Evolutionary conservation across 2,329 filamentous ascomycete genomes (phyloP).

Genomic region (Aspergillus alliaceus): DNA sequence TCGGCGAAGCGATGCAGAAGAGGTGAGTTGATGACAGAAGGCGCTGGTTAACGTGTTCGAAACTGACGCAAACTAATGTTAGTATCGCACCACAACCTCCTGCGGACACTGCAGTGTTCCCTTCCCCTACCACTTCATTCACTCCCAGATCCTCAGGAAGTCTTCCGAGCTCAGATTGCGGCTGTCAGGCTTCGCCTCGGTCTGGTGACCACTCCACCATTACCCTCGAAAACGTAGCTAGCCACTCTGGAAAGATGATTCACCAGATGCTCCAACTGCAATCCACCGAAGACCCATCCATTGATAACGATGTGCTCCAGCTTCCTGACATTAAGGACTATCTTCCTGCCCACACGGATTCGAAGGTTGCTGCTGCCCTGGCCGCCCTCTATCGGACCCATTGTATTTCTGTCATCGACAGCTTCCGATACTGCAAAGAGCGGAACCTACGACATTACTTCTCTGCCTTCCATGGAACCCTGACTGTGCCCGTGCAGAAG

Average conservation of each 20-base stretch:
- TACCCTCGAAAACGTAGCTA: constrained; percentile 38
- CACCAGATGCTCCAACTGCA: constrained; percentile 43
- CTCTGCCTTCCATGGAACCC: constrained; percentile 90
- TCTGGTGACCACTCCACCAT: constrained; percentile 31
- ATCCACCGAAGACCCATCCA: constrained; percentile 31
- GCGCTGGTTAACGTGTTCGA: neutral
- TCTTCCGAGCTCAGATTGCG: constrained; percentile 23
- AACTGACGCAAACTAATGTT: constrained; percentile 23
- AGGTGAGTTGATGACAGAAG: constrained; percentile 22
- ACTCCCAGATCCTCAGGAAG: constrained; percentile 30
- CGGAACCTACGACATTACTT: constrained; percentile 96
- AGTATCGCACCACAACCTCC: constrained; percentile 33
- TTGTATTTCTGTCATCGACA: constrained; percentile 92
- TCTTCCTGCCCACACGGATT: constrained; percentile 77
- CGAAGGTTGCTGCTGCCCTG: constrained; percentile 81
- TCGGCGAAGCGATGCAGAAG: constrained; percentile 29
- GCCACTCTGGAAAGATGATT: constrained; percentile 39
- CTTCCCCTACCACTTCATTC: constrained; percentile 41
- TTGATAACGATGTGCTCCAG: constrained; percentile 69
- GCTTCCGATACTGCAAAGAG: constrained; percentile 92
- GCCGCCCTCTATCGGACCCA: constrained; percentile 89
- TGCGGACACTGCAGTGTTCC: constrained; percentile 40
- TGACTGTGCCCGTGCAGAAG: constrained; percentile 96
- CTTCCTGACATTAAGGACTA: constrained; percentile 86
- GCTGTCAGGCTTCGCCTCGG: constrained; percentile 29